Conservation (phyloP, 495 filamentous ascomycete genomes). For the Cercophora newfieldiana region DNA sequence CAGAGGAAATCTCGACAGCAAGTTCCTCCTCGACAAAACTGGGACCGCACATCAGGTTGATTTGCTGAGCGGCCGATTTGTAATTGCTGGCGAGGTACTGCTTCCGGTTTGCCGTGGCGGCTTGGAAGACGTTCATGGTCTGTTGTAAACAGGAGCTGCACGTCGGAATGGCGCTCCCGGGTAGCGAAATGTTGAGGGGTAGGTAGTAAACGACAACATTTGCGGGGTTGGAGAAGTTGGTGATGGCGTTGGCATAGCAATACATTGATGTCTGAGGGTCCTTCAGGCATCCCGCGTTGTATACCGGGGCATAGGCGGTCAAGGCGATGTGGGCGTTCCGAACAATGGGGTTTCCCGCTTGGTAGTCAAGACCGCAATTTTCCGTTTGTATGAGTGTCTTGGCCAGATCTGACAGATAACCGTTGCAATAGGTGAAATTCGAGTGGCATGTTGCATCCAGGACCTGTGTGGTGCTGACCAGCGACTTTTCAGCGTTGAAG, state of each 20-base stretch:
- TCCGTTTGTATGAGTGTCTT: conserved; percentile 52
- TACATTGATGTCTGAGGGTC: conserved; percentile 57
- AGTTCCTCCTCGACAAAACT: conserved; percentile 62
- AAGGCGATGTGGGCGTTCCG: conserved; percentile 62
- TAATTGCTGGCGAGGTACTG: conserved; percentile 63
- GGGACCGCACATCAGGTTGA: conserved; percentile 66
- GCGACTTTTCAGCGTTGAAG: conserved; percentile 69
- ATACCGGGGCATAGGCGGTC: conserved; percentile 72
- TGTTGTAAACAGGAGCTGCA: conserved; percentile 68
- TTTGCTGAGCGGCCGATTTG: conserved; percentile 58
- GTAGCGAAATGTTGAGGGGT: conserved; percentile 71
- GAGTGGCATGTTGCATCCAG: conserved; percentile 72
- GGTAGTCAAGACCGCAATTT: conserved; percentile 73
- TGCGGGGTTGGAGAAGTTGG: conserved; percentile 64
- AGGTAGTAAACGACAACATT: conserved; percentile 82
- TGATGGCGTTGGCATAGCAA: conserved; percentile 83
- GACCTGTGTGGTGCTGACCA: conserved; percentile 63
- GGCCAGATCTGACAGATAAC: conserved; percentile 61
- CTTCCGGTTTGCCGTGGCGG: conserved; percentile 57
- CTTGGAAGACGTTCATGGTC: conserved; percentile 69
- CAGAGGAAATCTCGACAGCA: conserved; percentile 38
- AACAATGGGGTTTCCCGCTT: conserved; percentile 65
- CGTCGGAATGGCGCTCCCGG: conserved; percentile 60
- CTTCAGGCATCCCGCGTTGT: conserved; percentile 72
- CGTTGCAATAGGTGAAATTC: conserved; percentile 57